Evolutionary conservation across 2,329 filamentous ascomycete genomes (phyloP).

Genomic region (Sclerotinia subarctica): DNA sequence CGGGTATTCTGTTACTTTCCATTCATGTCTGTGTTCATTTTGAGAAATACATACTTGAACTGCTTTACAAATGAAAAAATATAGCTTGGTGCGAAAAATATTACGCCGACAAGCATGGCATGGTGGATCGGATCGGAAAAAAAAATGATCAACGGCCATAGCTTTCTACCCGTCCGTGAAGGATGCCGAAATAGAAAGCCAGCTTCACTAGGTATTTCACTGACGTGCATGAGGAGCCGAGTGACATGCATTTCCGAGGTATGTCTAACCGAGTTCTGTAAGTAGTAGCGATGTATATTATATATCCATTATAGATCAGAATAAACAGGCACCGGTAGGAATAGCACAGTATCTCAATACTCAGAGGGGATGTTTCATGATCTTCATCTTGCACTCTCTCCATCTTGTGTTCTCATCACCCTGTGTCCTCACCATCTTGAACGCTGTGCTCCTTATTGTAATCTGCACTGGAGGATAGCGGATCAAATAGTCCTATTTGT

Average conservation of each 20-base stretch:
- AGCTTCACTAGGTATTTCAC: not conserved
- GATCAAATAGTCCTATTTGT: not conserved
- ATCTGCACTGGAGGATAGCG: not conserved
- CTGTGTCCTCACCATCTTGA: not conserved
- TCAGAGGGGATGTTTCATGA: not conserved
- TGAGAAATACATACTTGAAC: not conserved
- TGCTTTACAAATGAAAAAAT: not conserved
- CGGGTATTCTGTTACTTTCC: not conserved
- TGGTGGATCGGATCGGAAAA: not conserved
- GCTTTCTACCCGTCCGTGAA: not conserved
- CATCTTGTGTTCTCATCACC: not conserved
- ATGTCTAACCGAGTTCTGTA: not conserved
- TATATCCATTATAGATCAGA: too few relatives aligned
- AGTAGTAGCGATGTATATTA: not conserved
- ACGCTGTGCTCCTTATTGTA: not conserved
- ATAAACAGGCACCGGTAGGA: too few relatives aligned
- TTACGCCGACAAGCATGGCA: not conserved
- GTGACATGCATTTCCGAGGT: not conserved
- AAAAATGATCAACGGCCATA: slow-evolving; percentile 2
- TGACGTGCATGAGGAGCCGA: slow-evolving; percentile 2
- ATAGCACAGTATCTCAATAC: not conserved
- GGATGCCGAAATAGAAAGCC: slow-evolving; percentile 1
- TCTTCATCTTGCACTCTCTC: not conserved
- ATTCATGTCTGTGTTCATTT: not conserved
- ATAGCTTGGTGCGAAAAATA: too few relatives aligned